Evolutionary conservation across 257 asterid genomes (phyloP).

Genomic region (Vinca minor): DNA sequence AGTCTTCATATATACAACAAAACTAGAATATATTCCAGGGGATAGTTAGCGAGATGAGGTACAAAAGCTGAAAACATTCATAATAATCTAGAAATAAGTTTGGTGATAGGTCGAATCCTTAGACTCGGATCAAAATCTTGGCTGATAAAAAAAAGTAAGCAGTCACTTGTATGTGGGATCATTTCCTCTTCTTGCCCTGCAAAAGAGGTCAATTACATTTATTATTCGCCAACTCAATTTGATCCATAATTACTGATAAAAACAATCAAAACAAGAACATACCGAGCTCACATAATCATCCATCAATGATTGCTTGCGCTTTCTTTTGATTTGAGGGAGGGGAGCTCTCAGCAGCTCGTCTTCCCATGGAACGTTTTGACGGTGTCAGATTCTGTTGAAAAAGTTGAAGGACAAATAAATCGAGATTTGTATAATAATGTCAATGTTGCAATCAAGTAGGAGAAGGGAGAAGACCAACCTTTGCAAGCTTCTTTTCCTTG

Average conservation of each 20-base stretch:
- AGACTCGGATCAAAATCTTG: background rate
- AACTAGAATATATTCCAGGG: background rate
- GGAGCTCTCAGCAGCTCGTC: conserved; percentile 80
- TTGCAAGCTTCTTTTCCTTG: conserved; percentile 85
- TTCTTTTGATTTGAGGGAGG: conserved; percentile 69
- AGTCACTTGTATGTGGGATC: conserved; percentile 10
- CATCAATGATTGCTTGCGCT: conserved; percentile 65
- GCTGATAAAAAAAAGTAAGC: background rate
- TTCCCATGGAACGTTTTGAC: conserved; percentile 60
- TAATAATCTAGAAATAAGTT: background rate
- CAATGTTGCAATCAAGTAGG: background rate
- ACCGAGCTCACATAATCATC: conserved; percentile 77
- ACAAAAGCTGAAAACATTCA: background rate
- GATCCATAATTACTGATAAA: too few relatives aligned
- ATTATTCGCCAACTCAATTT: background rate
- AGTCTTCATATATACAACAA: background rate
- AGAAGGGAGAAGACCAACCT: conserved; percentile 32
- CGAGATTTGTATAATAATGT: background rate
- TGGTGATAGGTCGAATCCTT: background rate
- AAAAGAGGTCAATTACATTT: conserved; percentile 1
- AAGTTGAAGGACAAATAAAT: background rate
- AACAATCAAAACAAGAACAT: conserved; percentile 2
- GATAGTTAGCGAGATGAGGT: background rate
- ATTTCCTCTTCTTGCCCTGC: conserved; percentile 74
- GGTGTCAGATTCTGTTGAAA: conserved; percentile 49